Evolutionary conservation across 345 rosid genomes (phyloP).

Genomic region (Passiflora organensis): DNA sequence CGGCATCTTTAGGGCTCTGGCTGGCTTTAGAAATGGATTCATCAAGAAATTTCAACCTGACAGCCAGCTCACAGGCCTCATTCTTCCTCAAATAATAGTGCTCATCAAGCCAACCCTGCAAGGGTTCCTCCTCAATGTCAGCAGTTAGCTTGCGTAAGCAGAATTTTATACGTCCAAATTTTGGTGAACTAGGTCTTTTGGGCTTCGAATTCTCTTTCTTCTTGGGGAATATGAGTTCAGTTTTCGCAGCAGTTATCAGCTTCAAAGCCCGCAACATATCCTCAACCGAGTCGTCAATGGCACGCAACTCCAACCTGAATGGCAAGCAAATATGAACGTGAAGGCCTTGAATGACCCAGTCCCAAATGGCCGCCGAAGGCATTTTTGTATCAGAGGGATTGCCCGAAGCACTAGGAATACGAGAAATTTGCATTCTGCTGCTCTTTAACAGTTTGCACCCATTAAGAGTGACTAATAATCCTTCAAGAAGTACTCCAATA

Average conservation of each 20-base stretch:
- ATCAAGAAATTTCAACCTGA: conserved; percentile 78
- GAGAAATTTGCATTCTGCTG: conserved; percentile 92
- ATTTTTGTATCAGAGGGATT: conserved; percentile 46
- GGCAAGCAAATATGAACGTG: conserved; percentile 86
- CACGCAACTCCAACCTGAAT: conserved; percentile 84
- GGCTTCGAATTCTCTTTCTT: conserved; percentile 66
- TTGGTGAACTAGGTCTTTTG: conserved; percentile 59
- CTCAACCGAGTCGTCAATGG: conserved; percentile 91
- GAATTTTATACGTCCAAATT: conserved; percentile 71
- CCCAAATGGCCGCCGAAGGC: conserved; percentile 40
- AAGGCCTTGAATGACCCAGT: conserved; percentile 94
- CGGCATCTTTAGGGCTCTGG: conserved; percentile 42
- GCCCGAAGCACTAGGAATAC: conserved; percentile 62
- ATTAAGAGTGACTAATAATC: conserved; percentile 60
- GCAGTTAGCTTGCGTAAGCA: conserved; percentile 65
- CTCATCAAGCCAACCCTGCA: conserved; percentile 99
- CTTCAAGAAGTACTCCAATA: conserved; percentile 96
- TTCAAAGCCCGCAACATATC: conserved; percentile 85
- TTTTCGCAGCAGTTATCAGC: conserved; percentile 68
- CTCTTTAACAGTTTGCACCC: conserved; percentile 71
- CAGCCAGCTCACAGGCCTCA: conserved; percentile 84
- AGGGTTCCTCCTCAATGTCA: conserved; percentile 96
- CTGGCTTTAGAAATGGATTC: conserved; percentile 46
- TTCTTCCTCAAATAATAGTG: conserved; percentile 75
- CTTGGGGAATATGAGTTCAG: conserved; percentile 42